Evolutionary conservation across 805 yeast genomes (phyloP).

Genomic region (Saccharomycopsis oosterbeekiorum): DNA sequence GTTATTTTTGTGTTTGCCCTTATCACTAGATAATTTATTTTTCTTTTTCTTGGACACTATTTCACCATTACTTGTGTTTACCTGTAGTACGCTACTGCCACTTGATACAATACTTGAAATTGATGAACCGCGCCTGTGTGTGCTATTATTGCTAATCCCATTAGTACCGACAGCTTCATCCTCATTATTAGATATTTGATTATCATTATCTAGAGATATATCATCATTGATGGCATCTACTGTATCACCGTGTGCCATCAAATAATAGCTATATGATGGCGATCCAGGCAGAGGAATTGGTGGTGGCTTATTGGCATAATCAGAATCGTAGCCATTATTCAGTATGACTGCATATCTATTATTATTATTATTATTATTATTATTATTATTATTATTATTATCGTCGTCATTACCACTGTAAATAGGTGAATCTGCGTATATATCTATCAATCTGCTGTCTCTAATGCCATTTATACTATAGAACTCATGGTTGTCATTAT

Average conservation of each 20-base stretch:
- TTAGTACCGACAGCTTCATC: background rate
- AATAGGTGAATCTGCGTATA: background rate
- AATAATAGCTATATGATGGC: conserved; percentile 21
- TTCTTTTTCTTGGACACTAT: background rate
- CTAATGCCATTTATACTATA: background rate
- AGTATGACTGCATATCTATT: background rate
- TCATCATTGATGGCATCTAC: background rate
- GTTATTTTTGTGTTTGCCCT: conserved; percentile 2
- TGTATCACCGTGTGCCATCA: conserved; percentile 5
- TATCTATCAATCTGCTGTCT: background rate
- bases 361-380: background rate
- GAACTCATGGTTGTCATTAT: background rate
- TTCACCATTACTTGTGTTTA: background rate
- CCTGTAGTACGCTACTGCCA: background rate
- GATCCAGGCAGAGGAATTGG: conserved; percentile 27
- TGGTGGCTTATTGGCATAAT: conserved; percentile 34
- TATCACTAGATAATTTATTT: background rate
- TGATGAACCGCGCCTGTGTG: background rate
- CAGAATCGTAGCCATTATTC: conserved; percentile 11
- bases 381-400: background rate
- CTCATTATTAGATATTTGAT: background rate
- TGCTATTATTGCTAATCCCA: background rate
- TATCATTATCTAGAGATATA: background rate
- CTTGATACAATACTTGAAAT: background rate
- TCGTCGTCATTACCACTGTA: background rate